phyloP scores from a whole-genome alignment of 2,329 filamentous ascomycete genomes.

The Microdochium trichocladiopsis region DNA sequence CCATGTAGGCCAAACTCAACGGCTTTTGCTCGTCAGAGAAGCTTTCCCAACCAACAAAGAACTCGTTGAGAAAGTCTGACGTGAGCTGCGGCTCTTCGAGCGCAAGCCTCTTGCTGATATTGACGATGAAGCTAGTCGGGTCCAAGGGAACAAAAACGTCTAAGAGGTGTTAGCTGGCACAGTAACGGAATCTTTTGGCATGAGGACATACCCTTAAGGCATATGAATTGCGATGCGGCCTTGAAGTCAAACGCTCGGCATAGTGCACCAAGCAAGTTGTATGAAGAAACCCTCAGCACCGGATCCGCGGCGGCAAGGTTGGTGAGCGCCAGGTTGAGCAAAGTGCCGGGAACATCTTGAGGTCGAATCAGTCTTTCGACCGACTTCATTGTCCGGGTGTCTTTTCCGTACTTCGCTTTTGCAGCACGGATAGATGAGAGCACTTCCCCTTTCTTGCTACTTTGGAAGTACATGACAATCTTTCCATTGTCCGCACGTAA shows the following conservation, averaged over 20 bases:
- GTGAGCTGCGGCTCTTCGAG: constrained; percentile 59
- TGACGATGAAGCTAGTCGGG: constrained; percentile 56
- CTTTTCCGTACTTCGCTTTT: constrained; percentile 59
- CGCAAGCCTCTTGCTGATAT: constrained; percentile 58
- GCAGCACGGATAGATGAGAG: constrained; percentile 56
- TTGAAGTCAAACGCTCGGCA: constrained; percentile 63
- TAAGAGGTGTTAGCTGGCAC: constrained; percentile 15
- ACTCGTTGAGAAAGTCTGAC: constrained; percentile 64
- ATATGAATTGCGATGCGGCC: constrained; percentile 53
- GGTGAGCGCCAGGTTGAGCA: constrained; percentile 60
- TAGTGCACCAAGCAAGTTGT: constrained; percentile 60
- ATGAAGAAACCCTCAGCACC: constrained; percentile 54
- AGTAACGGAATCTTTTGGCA: no score
- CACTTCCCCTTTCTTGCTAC: constrained; percentile 55
- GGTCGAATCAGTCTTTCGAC: constrained; percentile 60
- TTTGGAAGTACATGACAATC: constrained; percentile 67
- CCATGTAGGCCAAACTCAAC: constrained; percentile 61
- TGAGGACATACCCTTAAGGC: constrained; percentile 44
- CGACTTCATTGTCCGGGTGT: constrained; percentile 51
- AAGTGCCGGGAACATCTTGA: constrained; percentile 63
- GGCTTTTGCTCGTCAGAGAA: constrained; percentile 62
- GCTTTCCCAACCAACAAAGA: constrained; percentile 66
- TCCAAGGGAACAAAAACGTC: constrained; percentile 58
- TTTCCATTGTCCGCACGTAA: constrained; percentile 62
- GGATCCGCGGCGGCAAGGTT: constrained; percentile 59